Evolutionary conservation across 305 asterid species (phyloP), one percentile per base, ranked within the genome.

Genomic region (Rubia peregrina): DNA sequence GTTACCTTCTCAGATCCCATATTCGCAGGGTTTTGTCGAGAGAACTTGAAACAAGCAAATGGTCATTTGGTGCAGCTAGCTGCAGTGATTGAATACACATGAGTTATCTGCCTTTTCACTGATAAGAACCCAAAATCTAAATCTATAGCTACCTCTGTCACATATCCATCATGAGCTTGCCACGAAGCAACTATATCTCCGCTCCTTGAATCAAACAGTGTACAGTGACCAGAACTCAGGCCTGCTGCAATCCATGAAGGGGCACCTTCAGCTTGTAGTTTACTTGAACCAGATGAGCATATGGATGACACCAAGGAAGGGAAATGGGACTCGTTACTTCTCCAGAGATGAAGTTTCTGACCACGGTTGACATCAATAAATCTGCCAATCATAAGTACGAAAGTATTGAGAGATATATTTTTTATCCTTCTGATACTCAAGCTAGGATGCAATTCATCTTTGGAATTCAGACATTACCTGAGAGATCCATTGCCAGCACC

Each of bases 161-260:
- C 89, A 75, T 85, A 94, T 76, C 98, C 98, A 84, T 94, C 98
- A 84, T 94, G 98, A 76, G 96, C 99, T 83, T 91, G 96, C 99
- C 99, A 91, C 55, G 94, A 85, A 36, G 95, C 76, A 78, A 90
- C 88, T 67, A 88, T 81, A 74, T 84, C 85, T 73, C 98, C 99
- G 80, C 95, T 86, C 80, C 96, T 88, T 81, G 89, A 77, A 85
- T 94, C 99, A 82, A 88, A 86, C 71, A 91, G 87, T 80, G 85
- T 84, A 83, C 97, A 94, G 78, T 79, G 69, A 71, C 99, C 99
- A 71, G 96, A 87, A 81, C 97, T 91, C 77, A 81, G 84, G 41
- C 96, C 95, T 70, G 94, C 90, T 66, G 98, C 99, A 83, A 94
- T 82, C 96, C 96, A 94, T 30, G 96, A 91, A 59, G 98, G 96